Conservation (phyloP, 495 filamentous ascomycete species). For the Stereocaulon alpinum region DNA sequence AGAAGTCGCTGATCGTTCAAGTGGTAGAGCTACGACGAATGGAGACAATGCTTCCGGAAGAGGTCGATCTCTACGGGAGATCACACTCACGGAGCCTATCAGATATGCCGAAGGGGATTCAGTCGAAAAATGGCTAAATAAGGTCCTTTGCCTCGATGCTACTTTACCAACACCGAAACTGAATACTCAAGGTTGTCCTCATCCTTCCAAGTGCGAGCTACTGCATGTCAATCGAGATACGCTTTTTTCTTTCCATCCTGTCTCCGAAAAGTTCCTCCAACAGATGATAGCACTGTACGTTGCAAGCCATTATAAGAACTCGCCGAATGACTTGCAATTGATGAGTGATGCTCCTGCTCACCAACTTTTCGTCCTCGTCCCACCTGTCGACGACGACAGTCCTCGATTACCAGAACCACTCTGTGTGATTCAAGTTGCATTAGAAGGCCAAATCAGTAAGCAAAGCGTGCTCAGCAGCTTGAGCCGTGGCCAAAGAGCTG, state of each 20-base stretch:
- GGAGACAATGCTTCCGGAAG: conserved; percentile 48
- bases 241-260: conserved; percentile 93
- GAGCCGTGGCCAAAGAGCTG: conserved; percentile 78
- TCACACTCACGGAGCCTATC: conserved; percentile 87
- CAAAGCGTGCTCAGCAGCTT: conserved; percentile 84
- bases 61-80: conserved; percentile 78
- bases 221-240: conserved; percentile 94
- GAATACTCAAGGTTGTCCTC: conserved; percentile 70
- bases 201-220: conserved; percentile 82
- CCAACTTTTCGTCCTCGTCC: conserved; percentile 89
- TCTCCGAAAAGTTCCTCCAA: conserved; percentile 94
- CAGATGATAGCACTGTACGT: conserved; percentile 98
- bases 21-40: conserved; percentile 55
- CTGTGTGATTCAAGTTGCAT: conserved; percentile 86
- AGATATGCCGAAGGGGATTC: conserved; percentile 83
- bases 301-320: conserved; percentile 98
- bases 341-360: conserved; percentile 98
- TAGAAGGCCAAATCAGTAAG: conserved; percentile 90
- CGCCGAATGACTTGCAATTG: conserved; percentile 92
- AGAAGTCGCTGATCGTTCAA: conserved; percentile 61
- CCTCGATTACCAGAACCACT: conserved; percentile 82
- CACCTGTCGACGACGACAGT: conserved; percentile 68
- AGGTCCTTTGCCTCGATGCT: conserved; percentile 84
- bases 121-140: conserved; percentile 95
- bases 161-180: conserved; percentile 69